Base-by-base conservation (phyloP, 768 basidiomycete species). In the Rhizopogon vinicolor region DNA sequence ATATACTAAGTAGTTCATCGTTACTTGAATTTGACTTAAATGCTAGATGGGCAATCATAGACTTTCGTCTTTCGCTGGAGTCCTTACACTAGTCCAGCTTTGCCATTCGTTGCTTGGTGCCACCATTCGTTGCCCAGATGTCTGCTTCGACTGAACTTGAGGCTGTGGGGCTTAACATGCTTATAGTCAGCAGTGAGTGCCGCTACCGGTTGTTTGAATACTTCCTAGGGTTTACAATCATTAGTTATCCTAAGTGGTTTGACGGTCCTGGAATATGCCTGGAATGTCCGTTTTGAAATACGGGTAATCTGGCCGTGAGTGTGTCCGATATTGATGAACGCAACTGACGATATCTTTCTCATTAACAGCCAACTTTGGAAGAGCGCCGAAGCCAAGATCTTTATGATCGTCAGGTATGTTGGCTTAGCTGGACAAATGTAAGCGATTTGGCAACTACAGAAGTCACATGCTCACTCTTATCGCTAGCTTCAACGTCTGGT, bases 271-370 rank as follows among this genome's bases (percentile, higher is more conserved):
- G 66, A 67, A 12, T 62, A 25, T 25, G 25, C 25, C 25, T 25
- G 25, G 25, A 25, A 25, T 25, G 25, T 25, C 25, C 25, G 25
- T 25, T 25, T 25, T 7, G 66, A 67, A 45, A 8, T 43, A 14
- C 58, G 55, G 33, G 4, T 50, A 6, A 29, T 67, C 25, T 67
- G 64, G 64, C 57, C 66, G 66, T 67, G 33, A 62, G 66, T 58
- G 5, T 18, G 14, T 7, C 18, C 1, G 10, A 5, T 16, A 19
- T 53, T 22, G 29, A 16, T 33, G 9, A 31, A 50, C 6, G 8
- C 19, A 2, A 22, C 10, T 7, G 10, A 14, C 14, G 46, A 7
- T n/a, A 48, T 31, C 13, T 45, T 48, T 14, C 4, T 22, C 31
- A 18, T 7, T 7, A 48, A 35, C 31, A 48, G 46, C 31, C 18